phyloP scores from a whole-genome alignment of 139 green algal species.

The Nannochloris sp. region DNA sequence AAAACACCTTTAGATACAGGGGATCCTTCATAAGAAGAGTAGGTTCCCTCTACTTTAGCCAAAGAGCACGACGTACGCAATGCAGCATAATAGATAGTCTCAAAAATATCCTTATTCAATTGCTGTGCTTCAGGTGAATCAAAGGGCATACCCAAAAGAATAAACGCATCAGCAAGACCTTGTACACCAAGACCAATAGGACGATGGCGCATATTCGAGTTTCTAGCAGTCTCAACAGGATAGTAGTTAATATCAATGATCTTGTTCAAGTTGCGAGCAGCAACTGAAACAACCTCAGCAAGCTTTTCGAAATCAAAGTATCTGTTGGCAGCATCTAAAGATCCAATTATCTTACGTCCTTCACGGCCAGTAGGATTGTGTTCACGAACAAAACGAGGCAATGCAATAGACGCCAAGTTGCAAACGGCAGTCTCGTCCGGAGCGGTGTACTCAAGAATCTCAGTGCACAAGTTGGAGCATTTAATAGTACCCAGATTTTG shows the following conservation, averaged over 20 bases:
- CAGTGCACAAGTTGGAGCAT: constrained; percentile 98
- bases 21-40: constrained; percentile 81
- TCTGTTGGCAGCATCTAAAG: constrained; percentile 54
- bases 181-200: constrained; percentile 96
- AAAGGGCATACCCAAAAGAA: constrained; percentile 96
- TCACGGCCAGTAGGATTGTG: constrained; percentile 42
- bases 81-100: constrained; percentile 92
- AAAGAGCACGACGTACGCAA: constrained; percentile 76
- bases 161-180: constrained; percentile 96
- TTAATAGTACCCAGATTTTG: constrained; percentile 97
- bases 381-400: constrained; percentile 79
- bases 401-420: constrained; percentile 97
- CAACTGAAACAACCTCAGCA: constrained; percentile 39
- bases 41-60: constrained; percentile 69
- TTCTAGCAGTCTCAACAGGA: constrained; percentile 75
- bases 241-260: constrained; percentile 99
- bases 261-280: constrained; percentile 92
- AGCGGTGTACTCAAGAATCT: constrained; percentile 96
- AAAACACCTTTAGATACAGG: constrained; percentile 77
- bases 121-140: constrained; percentile 74
- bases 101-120: constrained; percentile 93
- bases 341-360: constrained; percentile 73
- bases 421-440: constrained; percentile 97
- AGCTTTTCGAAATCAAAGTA: constrained; percentile 89
- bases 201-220: constrained; percentile 91